Percentiles rank a stretch among this genome's conserved stretches.
These are phyloP conservation scores for Exophiala sp. DNA, from an alignment of 2,329 filamentous ascomycete genomes.

Conservation along the genomic window DNA sequence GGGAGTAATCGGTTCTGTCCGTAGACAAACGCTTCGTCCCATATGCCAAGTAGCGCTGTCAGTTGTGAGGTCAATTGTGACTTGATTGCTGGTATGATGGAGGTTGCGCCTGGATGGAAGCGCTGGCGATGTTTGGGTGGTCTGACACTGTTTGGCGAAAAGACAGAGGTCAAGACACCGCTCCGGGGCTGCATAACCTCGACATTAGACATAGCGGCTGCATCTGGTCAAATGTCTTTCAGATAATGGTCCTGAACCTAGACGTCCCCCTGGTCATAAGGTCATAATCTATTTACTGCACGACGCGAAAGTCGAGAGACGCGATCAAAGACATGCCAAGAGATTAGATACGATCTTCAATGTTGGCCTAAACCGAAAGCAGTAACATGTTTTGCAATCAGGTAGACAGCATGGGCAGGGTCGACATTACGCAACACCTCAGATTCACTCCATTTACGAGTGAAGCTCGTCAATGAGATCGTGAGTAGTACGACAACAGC, in stretches of 20 bases:
- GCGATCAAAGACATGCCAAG: neutral
- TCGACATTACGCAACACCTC: too few species aligned
- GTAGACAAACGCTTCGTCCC: conserved; percentile 16
- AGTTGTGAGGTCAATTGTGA: conserved; percentile 4
- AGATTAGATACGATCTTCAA: conserved; percentile 8
- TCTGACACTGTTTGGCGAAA: conserved; percentile 9
- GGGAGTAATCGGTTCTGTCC: conserved; percentile 5
- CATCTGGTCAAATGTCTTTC: too few species aligned
- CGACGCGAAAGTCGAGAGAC: neutral
- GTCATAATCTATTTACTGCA: neutral
- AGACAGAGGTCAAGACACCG: conserved; percentile 20
- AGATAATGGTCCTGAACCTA: too few species aligned
- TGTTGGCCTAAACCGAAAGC: too few species aligned
- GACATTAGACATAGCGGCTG: conserved; percentile 3
- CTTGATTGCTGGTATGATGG: conserved; percentile 13
- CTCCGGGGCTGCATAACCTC: conserved; percentile 1
- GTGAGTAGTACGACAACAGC: too few species aligned
- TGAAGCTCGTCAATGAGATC: too few species aligned
- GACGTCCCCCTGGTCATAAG: neutral
- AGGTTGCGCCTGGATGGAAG: conserved; percentile 5
- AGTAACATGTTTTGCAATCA: too few species aligned
- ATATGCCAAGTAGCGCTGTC: conserved; percentile 21
- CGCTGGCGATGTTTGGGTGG: conserved; percentile 14
- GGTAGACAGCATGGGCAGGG: too few species aligned
- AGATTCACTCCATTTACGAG: too few species aligned